phyloP scores from a whole-genome alignment of 2,329 filamentous ascomycete species.

The Alternaria brassicicola region DNA sequence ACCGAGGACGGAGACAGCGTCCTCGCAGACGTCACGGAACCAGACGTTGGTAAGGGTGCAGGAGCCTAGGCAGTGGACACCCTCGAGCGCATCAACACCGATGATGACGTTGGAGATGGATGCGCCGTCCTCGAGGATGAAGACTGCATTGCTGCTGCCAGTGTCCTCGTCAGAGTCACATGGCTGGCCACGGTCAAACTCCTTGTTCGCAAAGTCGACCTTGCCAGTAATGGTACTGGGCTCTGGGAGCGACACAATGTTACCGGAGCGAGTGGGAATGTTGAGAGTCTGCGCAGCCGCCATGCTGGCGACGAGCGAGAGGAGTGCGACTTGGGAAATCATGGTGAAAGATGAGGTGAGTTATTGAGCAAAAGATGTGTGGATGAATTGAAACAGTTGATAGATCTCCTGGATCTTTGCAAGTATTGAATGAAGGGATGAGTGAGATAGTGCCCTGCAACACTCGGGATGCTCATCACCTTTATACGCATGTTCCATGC shows the following conservation, averaged over 20 bases:
- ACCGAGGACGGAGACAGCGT: slow-evolving; percentile 37
- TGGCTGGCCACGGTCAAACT: slow-evolving; percentile 29
- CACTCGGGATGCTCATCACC: not conserved
- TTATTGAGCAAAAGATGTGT: not conserved
- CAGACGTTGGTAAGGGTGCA: slow-evolving; percentile 51
- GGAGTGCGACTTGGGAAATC: slow-evolving; percentile 28
- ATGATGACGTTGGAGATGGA: slow-evolving; percentile 61
- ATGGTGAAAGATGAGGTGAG: slow-evolving; percentile 13
- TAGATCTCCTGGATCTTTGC: slow-evolving; percentile 3
- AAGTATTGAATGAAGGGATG: not conserved
- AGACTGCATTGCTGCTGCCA: slow-evolving; percentile 52
- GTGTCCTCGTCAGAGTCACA: slow-evolving; percentile 34
- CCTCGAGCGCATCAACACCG: slow-evolving; percentile 57
- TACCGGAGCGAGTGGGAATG: slow-evolving; percentile 40
- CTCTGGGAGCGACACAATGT: slow-evolving; percentile 35
- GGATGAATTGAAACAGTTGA: not conserved
- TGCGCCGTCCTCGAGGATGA: slow-evolving; percentile 58
- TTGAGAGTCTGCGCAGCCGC: slow-evolving; percentile 40
- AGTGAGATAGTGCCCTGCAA: not conserved
- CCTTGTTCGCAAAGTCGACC: slow-evolving; percentile 27
- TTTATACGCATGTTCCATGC: slow-evolving; percentile 1
- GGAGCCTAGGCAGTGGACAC: slow-evolving; percentile 57
- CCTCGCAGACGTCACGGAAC: slow-evolving; percentile 44
- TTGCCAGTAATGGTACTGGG: slow-evolving; percentile 32
- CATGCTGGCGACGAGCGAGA: slow-evolving; percentile 32